Percentiles rank a stretch among this genome's conserved stretches.
phyloP scores from a whole-genome alignment of 2,329 filamentous ascomycete species.

The Aspergillus sp. region DNA sequence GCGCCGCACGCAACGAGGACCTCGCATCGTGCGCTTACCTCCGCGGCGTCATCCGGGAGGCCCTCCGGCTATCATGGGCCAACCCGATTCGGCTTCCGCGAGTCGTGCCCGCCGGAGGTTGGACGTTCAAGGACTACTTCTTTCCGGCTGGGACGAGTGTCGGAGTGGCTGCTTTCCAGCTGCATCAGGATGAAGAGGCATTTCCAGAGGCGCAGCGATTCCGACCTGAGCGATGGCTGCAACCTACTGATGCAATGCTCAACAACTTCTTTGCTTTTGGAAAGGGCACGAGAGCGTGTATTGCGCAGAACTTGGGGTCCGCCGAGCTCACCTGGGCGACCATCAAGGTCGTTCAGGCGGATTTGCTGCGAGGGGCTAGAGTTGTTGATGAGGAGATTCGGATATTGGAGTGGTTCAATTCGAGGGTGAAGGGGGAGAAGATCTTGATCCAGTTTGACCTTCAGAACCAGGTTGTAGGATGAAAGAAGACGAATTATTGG shows the following conservation, averaged over 20 bases:
- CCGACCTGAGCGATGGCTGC: conserved; percentile 50
- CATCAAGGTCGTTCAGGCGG: conserved; percentile 42
- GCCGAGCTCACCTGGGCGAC: conserved; percentile 45
- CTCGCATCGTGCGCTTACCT: conserved; percentile 43
- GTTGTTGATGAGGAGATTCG: conserved; percentile 44
- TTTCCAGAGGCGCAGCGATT: conserved; percentile 47
- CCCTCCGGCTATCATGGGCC: conserved; percentile 51
- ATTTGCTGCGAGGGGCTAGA: conserved; percentile 46
- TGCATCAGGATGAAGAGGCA: conserved; percentile 47
- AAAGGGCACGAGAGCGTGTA: conserved; percentile 49
- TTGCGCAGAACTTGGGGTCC: conserved; percentile 50
- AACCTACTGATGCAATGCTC: conserved; percentile 39
- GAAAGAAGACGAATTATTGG: neutral
- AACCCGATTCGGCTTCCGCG: conserved; percentile 53
- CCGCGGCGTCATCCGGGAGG: conserved; percentile 51
- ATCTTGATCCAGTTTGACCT: conserved; percentile 28
- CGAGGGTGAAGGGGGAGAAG: conserved; percentile 49
- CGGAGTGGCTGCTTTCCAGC: conserved; percentile 44
- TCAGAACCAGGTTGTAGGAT: neutral
- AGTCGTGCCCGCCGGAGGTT: conserved; percentile 43
- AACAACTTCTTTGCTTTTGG: conserved; percentile 51
- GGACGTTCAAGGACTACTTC: conserved; percentile 35
- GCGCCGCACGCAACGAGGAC: conserved; percentile 21
- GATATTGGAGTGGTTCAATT: conserved; percentile 59
- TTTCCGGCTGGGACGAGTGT: conserved; percentile 48